Conservation (phyloP, 768 basidiomycete genomes). For the Suillus luteus region DNA sequence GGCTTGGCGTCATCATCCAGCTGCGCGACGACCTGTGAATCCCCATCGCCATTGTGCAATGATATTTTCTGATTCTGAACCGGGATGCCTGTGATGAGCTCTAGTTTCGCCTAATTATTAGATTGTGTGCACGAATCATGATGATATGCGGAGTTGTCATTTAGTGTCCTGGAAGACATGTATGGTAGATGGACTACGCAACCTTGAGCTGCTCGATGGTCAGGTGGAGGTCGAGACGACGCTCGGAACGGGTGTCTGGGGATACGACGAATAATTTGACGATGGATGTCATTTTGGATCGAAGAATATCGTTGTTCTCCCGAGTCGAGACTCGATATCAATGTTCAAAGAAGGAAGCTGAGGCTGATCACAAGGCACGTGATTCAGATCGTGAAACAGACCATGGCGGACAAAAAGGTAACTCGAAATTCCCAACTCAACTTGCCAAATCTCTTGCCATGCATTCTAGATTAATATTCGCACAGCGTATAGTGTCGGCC, state of each 20-base stretch:
- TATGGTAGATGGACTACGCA: slow-evolving; percentile 16
- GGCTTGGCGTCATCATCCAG: slow-evolving; percentile 68
- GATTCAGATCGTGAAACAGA: too few relatives aligned
- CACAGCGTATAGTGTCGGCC: too few relatives aligned
- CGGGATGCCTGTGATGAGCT: slow-evolving; percentile 90
- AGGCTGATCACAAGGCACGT: too few relatives aligned
- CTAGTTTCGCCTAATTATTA: slow-evolving; percentile 66
- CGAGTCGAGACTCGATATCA: too few relatives aligned
- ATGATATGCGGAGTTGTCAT: background rate
- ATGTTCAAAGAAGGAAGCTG: too few relatives aligned
- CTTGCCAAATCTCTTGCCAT: too few relatives aligned
- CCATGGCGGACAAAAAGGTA: too few relatives aligned
- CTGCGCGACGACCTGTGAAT: slow-evolving; percentile 47
- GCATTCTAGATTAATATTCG: too few relatives aligned
- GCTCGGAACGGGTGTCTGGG: slow-evolving; percentile 88
- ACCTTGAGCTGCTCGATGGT: slow-evolving; percentile 87
- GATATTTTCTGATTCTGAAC: slow-evolving; percentile 68
- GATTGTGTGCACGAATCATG: background rate
- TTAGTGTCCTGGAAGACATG: slow-evolving; percentile 17
- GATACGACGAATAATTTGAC: slow-evolving; percentile 81
- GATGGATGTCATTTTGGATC: slow-evolving; percentile 39
- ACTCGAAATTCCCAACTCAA: too few relatives aligned
- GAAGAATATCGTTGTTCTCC: background rate
- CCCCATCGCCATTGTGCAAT: slow-evolving; percentile 59
- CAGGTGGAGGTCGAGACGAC: slow-evolving; percentile 74